Evolutionary conservation across 148 eudicot genomes (phyloP).

Genomic region (Rhododendron vialii): DNA sequence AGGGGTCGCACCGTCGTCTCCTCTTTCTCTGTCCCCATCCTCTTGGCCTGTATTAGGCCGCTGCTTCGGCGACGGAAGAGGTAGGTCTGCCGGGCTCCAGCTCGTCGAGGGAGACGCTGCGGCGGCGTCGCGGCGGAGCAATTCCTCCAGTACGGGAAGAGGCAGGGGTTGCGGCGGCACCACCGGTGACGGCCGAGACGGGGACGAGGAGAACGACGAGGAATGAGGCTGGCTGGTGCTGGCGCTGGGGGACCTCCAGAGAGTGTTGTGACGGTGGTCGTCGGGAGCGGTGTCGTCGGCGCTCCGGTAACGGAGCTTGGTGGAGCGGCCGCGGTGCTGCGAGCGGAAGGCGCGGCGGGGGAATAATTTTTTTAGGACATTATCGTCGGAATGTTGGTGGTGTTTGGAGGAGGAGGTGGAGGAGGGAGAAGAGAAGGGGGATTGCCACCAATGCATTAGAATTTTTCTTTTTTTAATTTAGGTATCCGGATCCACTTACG

Average conservation of each 20-base stretch:
- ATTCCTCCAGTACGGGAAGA: conserved; percentile 37
- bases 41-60: not conserved
- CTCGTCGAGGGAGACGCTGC: not conserved
- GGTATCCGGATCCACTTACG: not conserved
- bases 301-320: conserved; percentile 35
- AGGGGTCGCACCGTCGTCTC: not conserved
- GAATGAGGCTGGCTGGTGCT: not conserved
- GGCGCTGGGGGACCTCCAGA: not conserved
- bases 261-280: conserved; percentile 5
- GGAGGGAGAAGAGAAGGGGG: conserved; percentile 18
- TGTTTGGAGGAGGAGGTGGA: conserved; percentile 12
- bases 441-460: conserved; percentile 48
- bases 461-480: not conserved
- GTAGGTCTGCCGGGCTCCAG: conserved; percentile 19
- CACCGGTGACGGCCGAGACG: conserved; percentile 8
- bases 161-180: conserved; percentile 52
- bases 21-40: conserved; percentile 20
- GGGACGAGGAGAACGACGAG: not conserved
- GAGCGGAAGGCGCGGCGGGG: not conserved
- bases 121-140: conserved; percentile 2
- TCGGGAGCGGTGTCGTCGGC: conserved; percentile 20
- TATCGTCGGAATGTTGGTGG: conserved; percentile 12
- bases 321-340: conserved; percentile 28
- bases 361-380: conserved; percentile 6
- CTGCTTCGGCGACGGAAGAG: conserved; percentile 40